Evolutionary conservation across 2,329 filamentous ascomycete genomes (phyloP).

Genomic region (Lasiodiplodia citricola): DNA sequence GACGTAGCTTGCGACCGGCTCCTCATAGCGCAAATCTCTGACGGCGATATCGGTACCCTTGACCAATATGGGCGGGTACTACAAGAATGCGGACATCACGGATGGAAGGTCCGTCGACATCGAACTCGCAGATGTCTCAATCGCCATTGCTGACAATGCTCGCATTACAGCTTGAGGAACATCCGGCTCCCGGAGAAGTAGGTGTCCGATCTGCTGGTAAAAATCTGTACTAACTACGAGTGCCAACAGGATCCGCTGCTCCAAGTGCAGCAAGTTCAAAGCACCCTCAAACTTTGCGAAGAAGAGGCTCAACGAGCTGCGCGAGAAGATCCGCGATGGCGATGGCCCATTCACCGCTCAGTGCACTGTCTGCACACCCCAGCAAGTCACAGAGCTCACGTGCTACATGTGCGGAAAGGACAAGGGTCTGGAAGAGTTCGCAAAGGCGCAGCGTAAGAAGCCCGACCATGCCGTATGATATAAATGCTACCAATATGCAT

Average conservation of each 20-base stretch:
- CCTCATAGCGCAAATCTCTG: no score
- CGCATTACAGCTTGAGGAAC: background rate
- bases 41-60: no score
- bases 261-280: slow-evolving; percentile 51
- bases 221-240: background rate
- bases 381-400: slow-evolving; percentile 52
- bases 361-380: slow-evolving; percentile 54
- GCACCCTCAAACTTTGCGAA: slow-evolving; percentile 50
- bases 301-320: slow-evolving; percentile 50
- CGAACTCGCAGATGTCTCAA: no score
- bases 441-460: slow-evolving; percentile 54
- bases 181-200: slow-evolving; percentile 22
- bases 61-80: background rate
- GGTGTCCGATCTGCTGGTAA: background rate
- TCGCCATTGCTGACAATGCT: background rate
- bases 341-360: slow-evolving; percentile 33
- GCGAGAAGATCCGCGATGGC: slow-evolving; percentile 30
- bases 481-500: background rate
- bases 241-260: slow-evolving; percentile 52
- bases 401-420: slow-evolving; percentile 55
- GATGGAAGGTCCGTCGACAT: background rate
- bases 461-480: slow-evolving; percentile 53
- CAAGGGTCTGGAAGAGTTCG: slow-evolving; percentile 56
- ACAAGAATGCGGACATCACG: background rate
- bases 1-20: no score